A percentile compares a stretch with the other conserved stretches of the same genome.
Conservation (phyloP, 139 green algal genomes). For the Picochlorum sp. region DNA sequence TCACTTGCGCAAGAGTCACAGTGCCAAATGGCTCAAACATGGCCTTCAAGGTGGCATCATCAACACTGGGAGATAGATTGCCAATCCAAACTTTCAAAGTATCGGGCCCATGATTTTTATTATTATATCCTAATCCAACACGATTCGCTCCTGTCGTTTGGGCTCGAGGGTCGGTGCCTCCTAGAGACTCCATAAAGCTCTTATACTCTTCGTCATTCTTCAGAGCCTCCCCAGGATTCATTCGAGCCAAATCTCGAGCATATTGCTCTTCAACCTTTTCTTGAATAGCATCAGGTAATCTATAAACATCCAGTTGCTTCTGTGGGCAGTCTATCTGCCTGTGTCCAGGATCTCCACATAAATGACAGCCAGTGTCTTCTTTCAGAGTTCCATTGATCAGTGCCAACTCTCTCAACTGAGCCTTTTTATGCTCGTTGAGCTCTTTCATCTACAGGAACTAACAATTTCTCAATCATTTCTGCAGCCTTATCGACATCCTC, state of each 20-base stretch:
- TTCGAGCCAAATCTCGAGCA: conserved; percentile 39
- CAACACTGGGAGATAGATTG: conserved; percentile 60
- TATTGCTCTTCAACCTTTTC: conserved; percentile 68
- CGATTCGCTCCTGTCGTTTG: not conserved
- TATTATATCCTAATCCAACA: not conserved
- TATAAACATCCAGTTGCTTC: conserved; percentile 48
- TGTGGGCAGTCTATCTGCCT: conserved; percentile 55
- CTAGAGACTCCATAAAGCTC: conserved; percentile 80
- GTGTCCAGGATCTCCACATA: conserved; percentile 42
- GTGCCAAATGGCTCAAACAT: conserved; percentile 67
- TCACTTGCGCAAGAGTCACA: conserved; percentile 50
- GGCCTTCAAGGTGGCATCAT: conserved; percentile 37
- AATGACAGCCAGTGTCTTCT: conserved; percentile 43
- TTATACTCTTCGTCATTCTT: conserved; percentile 88
- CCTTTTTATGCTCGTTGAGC: conserved; percentile 86
- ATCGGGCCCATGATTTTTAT: conserved; percentile 32
- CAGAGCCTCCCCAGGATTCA: conserved; percentile 40
- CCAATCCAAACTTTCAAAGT: conserved; percentile 77
- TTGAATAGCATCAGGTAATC: conserved; percentile 65
- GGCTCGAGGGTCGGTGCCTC: conserved; percentile 47
- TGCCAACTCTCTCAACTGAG: conserved; percentile 89
- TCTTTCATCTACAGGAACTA: conserved; percentile 80
- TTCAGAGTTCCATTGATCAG: conserved; percentile 83
- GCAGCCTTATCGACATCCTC: conserved; percentile 60
- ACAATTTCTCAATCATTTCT: conserved; percentile 75